Evolutionary conservation across 495 filamentous ascomycete genomes (phyloP), one percentile per base, ranked within the genome.

Genomic region (Penicillium herquei): DNA sequence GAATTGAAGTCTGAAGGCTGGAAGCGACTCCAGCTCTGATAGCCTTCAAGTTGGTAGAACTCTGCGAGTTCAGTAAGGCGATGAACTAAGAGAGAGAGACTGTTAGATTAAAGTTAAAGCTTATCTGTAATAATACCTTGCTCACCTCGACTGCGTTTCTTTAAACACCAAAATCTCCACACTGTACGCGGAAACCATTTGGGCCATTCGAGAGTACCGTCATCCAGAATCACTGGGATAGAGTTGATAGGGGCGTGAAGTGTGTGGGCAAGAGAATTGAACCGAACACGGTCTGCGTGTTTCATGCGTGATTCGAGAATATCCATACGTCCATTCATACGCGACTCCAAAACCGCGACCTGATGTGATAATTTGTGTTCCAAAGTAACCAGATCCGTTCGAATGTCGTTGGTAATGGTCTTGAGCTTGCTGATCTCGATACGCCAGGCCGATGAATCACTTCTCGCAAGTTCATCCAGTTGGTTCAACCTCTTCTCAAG

Each of bases 101-200:
- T 37, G 34, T 37, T 37, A 37, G 34, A 37, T 13, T 16, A n/a
- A n/a, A n/a, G 48, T 33, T 30, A 39, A 5, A 39, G 59, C 21
- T 32, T 49, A 54, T 59, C 30, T 37, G 41, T 39, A 6, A n/a
- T 37, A 34, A 42, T 52, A 48, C 39, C 7, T 51, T 35, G 67
- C 73, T 73, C 59, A 76, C 73, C 56, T 55, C 71, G 63, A 58
- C 70, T 76, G 58, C 69, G 64, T 61, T 76, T 73, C 62, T 74
- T 74, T 52, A 76, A 49, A 34, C 70, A 72, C 73, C 73, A 76
- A 49, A 76, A 76, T 40, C 70, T 65, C 71, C 71, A 76, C 17
- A 76, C 70, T 0, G 73, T 73, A 16, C 66, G 59, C 10, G 73
- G 73, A 48, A 76, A 76, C 47, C 71, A 73, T 33, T 69, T 49